Base-by-base conservation (phyloP, 352 stramenopile species). In the Globisporangium splendens region DNA sequence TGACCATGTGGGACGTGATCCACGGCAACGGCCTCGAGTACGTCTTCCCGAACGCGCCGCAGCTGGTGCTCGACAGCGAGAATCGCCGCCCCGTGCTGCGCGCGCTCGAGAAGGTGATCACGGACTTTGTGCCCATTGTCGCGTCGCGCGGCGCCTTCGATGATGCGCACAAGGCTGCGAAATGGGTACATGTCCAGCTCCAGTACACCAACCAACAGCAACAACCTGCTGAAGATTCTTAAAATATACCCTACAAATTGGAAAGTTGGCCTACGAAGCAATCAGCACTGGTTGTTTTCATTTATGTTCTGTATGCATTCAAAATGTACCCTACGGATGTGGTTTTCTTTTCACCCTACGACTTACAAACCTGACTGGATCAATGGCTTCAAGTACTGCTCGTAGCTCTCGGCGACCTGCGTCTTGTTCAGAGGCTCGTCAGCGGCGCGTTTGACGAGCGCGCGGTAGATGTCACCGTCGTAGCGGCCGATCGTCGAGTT, bases 111-210 rank as follows among this genome's bases (percentile, higher is more conserved):
- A 94, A 92, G 62, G 75, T 79, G 11, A 59, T 94, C 18, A 94
- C 80, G 35, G 83, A 94, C 63, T 68, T 71, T 31, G 82, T 86
- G 70, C 84, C 82, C 52, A 67, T 93, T 28, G 76, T 93, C 2
- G 73, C 70, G 14, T 73, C 61, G 6, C 31, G 73, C n/a, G 73
- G 75, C 11, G 65, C 65, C 8, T 80, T 84, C 50, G 64, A 81
- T 24, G 61, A 65, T 11, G 59, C 21, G 4, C 51, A 52, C 13
- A 53, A 35, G 38, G 44, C 50, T 22, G 18, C 65, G 35, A 63
- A 71, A 68, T 85, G 72, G 72, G 69, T 86, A 50, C 58, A 79
- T 58, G 75, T 79, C 33, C 63, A 49, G 11, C 52, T 86, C 24
- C 33, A 44, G 31, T 86, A 66, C 39, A 46, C 20, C 22, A 66